A percentile compares a stretch with the other conserved stretches of the same genome.
Conservation (phyloP, 2,329 filamentous ascomycete species). For the Talaromyces sp. region DNA sequence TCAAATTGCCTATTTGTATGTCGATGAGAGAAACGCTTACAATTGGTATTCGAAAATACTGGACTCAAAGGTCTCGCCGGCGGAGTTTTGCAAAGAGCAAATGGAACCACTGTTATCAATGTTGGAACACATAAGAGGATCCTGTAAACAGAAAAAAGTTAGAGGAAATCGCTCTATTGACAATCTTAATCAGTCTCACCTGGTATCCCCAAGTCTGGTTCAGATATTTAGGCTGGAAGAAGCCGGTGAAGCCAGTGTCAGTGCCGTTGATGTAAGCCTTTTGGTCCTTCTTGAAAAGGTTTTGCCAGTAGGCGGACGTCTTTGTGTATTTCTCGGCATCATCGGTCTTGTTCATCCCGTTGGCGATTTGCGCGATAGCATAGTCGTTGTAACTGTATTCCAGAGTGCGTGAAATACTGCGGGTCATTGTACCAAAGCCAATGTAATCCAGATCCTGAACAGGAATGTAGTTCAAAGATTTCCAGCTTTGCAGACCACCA, state of each 20-base stretch:
- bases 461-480: slow-evolving; percentile 61
- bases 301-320: slow-evolving; percentile 54
- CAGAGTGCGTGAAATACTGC: slow-evolving; percentile 62
- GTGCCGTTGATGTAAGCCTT: slow-evolving; percentile 47
- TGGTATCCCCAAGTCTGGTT: slow-evolving; percentile 64
- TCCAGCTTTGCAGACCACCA: slow-evolving; percentile 65
- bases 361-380: slow-evolving; percentile 55
- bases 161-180: slow-evolving; percentile 14
- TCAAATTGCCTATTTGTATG: slow-evolving; percentile 39
- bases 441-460: slow-evolving; percentile 59
- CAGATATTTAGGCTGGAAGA: slow-evolving; percentile 61
- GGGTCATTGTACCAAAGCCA: slow-evolving; percentile 62
- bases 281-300: slow-evolving; percentile 57
- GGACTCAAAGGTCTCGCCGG: slow-evolving; percentile 26
- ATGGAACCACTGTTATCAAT: slow-evolving; percentile 38
- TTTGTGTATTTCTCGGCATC: slow-evolving; percentile 39
- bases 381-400: slow-evolving; percentile 75
- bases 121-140: slow-evolving; percentile 52
- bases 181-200: slow-evolving; percentile 41
- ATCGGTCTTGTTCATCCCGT: slow-evolving; percentile 44
- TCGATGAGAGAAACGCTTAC: slow-evolving; percentile 47
- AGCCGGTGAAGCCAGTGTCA: slow-evolving; percentile 60
- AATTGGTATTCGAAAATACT: slow-evolving; percentile 28
- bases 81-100: slow-evolving; percentile 24
- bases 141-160: slow-evolving; percentile 19